Base-by-base conservation (phyloP, 106 monocot species). In the Dendrobium nobile region DNA sequence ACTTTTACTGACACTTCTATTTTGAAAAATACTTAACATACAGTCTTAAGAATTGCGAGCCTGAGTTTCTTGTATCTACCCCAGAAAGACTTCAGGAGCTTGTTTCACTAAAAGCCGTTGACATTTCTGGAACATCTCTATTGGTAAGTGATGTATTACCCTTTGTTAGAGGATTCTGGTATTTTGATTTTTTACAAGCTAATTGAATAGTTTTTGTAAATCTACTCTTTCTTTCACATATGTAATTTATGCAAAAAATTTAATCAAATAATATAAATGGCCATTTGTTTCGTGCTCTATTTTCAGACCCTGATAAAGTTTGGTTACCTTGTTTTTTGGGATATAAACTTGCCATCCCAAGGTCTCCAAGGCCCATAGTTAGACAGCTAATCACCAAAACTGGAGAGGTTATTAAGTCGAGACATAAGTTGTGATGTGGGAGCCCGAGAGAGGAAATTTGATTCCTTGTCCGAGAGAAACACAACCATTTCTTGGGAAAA, bases 31-130 rank as follows among this genome's bases (percentile, higher is more conserved):
- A 54, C 86, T 91, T 40, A 37, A 33, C 18, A 33, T 51, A 54
- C 88, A 99, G 95, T 61, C 80, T 99, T 64, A 99, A 90, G 84
- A 91, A 82, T 75, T 93, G 93, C 81, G 98, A 95, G 56, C 95
- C 95, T 15, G 98, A 95, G 80, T 99, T 99, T 61, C 74, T 99
- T 78, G 67, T 99, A 55, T 87, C 92, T 11, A 95, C 98, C 37
- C 94, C 97, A 17, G 91, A 89, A 19, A 85, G 98, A 83, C 89
- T 99, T 70, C 88, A 91, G 55, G 91, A 95, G 44, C 92, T 99
- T 84, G 73, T 92, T 78, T 82, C 86, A 9, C 28, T 87, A 19
- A 83, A 58, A 55, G 93, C 98, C 0, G 80, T 99, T 73, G 93
- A 99, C 80, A 87, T 99, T 56, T 93, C 98, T 65, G 74, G 78